Percentiles rank a stretch among this genome's conserved stretches.
These are phyloP conservation scores for Cyberlindnera americana DNA, from an alignment of 805 yeast species.

Conservation along the genomic window DNA sequence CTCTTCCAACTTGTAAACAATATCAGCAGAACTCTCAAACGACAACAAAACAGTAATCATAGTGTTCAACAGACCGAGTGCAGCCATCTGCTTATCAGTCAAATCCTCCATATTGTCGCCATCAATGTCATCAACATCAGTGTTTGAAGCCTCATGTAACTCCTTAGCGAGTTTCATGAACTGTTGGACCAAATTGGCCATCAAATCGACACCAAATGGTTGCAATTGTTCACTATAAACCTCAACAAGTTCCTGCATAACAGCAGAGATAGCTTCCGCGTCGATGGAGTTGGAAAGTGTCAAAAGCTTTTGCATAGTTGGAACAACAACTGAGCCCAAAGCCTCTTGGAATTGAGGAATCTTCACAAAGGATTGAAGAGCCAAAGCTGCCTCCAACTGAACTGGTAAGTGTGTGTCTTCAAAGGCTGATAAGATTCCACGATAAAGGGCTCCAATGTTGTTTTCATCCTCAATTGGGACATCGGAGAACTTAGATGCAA, in stretches of 20 bases:
- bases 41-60: constrained; percentile 77
- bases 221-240: constrained; percentile 82
- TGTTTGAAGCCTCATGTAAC: constrained; percentile 54
- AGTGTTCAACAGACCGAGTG: constrained; percentile 75
- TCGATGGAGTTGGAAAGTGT: constrained; percentile 77
- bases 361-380: constrained; percentile 73
- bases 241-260: constrained; percentile 95
- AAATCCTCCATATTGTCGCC: constrained; percentile 34
- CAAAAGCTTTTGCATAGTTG: constrained; percentile 77
- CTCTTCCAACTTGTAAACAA: constrained; percentile 61
- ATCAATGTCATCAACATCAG: constrained; percentile 36
- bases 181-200: constrained; percentile 64
- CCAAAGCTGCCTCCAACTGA: constrained; percentile 78
- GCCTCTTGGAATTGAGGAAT: constrained; percentile 66
- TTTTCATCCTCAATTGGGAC: constrained; percentile 44
- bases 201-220: constrained; percentile 80
- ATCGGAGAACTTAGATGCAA: constrained; percentile 60
- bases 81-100: constrained; percentile 77
- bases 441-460: constrained; percentile 37
- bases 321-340: constrained; percentile 64
- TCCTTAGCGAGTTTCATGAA: constrained; percentile 70
- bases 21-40: constrained; percentile 73
- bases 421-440: constrained; percentile 43
- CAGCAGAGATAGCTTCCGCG: constrained; percentile 80
- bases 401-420: constrained; percentile 58